A percentile compares a stretch with the other conserved stretches of the same genome.
These are phyloP conservation scores for Leccinum disarticulatum DNA, from an alignment of 768 basidiomycete genomes.

Conservation along the genomic window DNA sequence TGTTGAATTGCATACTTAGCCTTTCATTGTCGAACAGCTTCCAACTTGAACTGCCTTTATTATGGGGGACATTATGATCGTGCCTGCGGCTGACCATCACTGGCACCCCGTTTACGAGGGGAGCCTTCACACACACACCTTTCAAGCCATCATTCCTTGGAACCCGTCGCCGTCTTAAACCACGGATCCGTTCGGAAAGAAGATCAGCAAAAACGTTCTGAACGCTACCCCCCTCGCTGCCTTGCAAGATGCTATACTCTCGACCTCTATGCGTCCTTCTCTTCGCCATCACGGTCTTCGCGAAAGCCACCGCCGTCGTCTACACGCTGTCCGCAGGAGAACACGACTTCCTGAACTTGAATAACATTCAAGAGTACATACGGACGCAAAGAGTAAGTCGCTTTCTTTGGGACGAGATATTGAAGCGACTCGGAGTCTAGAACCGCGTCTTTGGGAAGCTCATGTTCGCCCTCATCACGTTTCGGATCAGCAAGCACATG, in stretches of 20 bases:
- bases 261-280: conserved; percentile 17
- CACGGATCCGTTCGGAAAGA: neutral
- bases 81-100: conserved; percentile 8
- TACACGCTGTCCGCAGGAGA: conserved; percentile 24
- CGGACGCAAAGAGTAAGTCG: conserved; percentile 19
- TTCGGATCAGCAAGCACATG: conserved; percentile 29
- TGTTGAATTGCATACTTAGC: neutral
- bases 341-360: conserved; percentile 14
- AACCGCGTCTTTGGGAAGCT: conserved; percentile 24
- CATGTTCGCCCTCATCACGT: conserved; percentile 27
- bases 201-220: neutral
- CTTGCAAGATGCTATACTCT: conserved; percentile 16
- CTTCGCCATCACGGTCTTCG: conserved; percentile 18
- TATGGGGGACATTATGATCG: conserved; percentile 5
- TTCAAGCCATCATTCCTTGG: neutral
- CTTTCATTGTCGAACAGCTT: neutral
- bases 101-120: conserved; percentile 6
- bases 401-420: neutral
- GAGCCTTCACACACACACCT: neutral
- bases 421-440: conserved; percentile 6
- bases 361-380: conserved; percentile 21
- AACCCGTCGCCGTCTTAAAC: neutral
- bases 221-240: neutral
- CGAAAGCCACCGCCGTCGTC: conserved; percentile 18
- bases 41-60: neutral